Conservation (phyloP, 441 rosid genomes). For the Eutrema salsugineum region DNA sequence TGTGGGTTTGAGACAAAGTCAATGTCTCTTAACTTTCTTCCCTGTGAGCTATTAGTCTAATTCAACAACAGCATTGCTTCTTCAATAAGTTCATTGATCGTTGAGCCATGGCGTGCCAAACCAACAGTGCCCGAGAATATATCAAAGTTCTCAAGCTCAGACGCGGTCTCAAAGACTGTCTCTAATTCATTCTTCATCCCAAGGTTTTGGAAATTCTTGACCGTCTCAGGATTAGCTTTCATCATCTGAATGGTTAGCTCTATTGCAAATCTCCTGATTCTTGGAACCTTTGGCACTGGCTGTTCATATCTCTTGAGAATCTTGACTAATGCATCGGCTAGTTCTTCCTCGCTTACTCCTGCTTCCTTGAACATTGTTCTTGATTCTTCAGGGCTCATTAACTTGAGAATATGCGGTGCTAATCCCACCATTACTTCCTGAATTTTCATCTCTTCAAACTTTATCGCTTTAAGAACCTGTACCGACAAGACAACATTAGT, state of each 20-base stretch:
- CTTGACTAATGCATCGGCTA: constrained; percentile 45
- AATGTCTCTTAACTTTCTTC: not conserved
- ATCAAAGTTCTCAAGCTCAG: constrained; percentile 84
- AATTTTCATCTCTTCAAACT: constrained; percentile 36
- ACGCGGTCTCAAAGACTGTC: constrained; percentile 62
- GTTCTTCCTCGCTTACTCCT: constrained; percentile 41
- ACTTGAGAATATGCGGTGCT: constrained; percentile 64
- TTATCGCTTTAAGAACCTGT: constrained; percentile 70
- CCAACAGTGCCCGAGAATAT: constrained; percentile 87
- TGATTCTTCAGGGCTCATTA: constrained; percentile 51
- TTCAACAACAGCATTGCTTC: constrained; percentile 52
- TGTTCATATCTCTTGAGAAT: constrained; percentile 52
- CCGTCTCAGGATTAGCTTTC: constrained; percentile 40
- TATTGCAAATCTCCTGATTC: constrained; percentile 77
- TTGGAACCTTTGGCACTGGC: constrained; percentile 74
- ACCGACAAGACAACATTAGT: not conserved
- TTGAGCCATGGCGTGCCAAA: constrained; percentile 63
- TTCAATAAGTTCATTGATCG: constrained; percentile 69
- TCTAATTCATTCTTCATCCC: constrained; percentile 66
- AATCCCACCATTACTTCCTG: constrained; percentile 93
- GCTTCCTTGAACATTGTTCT: constrained; percentile 41
- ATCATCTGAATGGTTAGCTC: constrained; percentile 89
- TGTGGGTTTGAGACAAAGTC: not conserved
- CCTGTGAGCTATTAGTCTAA: not conserved
- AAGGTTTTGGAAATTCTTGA: constrained; percentile 34